These are phyloP conservation scores for Mycena maculata DNA, from an alignment of 768 basidiomycete genomes.

Conservation along the genomic window DNA sequence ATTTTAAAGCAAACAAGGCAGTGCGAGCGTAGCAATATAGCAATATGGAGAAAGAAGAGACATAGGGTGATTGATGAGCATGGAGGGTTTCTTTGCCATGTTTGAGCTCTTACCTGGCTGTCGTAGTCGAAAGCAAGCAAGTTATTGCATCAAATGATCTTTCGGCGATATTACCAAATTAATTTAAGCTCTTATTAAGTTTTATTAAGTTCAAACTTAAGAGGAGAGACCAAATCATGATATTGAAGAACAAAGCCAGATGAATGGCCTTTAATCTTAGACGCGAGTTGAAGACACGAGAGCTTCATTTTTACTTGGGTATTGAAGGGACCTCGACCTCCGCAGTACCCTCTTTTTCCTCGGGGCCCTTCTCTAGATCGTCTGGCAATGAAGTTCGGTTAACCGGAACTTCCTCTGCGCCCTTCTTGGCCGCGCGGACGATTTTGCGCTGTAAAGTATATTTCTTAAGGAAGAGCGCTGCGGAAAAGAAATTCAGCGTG, in stretches of 20 bases:
- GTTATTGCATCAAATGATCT: no score
- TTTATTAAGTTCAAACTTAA: no score
- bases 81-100: background rate
- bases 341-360: background rate
- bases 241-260: background rate
- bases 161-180: no score
- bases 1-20: slow-evolving; percentile 4
- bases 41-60: background rate
- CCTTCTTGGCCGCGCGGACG: slow-evolving; percentile 20
- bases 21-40: slow-evolving; percentile 6
- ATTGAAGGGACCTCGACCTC: background rate
- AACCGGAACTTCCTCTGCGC: slow-evolving; percentile 7
- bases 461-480: slow-evolving; percentile 33
- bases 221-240: no score
- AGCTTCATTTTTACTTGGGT: background rate
- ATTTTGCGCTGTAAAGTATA: slow-evolving; percentile 34
- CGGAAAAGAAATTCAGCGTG: background rate
- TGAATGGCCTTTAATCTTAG: background rate
- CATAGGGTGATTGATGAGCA: background rate
- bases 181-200: no score
- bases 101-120: background rate
- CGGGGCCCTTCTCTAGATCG: slow-evolving; percentile 14
- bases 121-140: no score
- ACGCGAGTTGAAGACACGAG: slow-evolving; percentile 9
- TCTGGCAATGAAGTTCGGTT: background rate